These are phyloP conservation scores for Ceratocystis eucalypticola DNA, from an alignment of 2,329 filamentous ascomycete genomes.

Conservation along the genomic window DNA sequence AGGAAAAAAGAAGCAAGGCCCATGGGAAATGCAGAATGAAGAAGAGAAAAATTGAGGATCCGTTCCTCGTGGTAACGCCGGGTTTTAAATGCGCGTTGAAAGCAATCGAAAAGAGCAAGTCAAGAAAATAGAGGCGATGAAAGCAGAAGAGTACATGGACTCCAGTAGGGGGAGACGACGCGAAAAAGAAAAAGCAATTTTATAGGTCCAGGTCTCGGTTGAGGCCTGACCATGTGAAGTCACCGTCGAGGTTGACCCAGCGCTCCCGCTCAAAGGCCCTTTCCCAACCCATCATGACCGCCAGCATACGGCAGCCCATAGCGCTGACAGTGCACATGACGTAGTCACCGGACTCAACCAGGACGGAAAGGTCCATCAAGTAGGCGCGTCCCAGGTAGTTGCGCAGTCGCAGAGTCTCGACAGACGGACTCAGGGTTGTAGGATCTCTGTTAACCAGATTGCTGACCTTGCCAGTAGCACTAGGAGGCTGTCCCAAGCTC, in stretches of 20 bases:
- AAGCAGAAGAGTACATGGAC: too few relatives aligned
- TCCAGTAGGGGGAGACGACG: too few relatives aligned
- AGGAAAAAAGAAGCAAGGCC: not conserved
- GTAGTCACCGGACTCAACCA: constrained; percentile 52
- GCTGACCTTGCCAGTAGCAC: constrained; percentile 25
- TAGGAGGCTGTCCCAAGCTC: constrained; percentile 48
- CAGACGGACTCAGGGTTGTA: constrained; percentile 28
- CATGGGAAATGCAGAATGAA: not conserved
- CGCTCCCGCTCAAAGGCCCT: constrained; percentile 42
- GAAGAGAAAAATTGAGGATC: not conserved
- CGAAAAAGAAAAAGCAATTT: not conserved
- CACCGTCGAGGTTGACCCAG: constrained; percentile 72
- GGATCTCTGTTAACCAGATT: constrained; percentile 29
- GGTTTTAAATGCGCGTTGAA: not conserved
- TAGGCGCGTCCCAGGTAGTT: constrained; percentile 70
- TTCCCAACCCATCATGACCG: constrained; percentile 81
- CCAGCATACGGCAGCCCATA: constrained; percentile 58
- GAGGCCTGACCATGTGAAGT: constrained; percentile 46
- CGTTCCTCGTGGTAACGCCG: not conserved
- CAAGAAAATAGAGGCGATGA: not conserved
- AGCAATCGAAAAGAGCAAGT: too few relatives aligned
- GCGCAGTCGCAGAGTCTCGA: constrained; percentile 51
- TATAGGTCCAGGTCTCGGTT: constrained; percentile 23
- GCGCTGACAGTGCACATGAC: constrained; percentile 67
- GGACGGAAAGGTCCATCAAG: constrained; percentile 63